Base-by-base conservation (phyloP, 352 stramenopile species). In the Pythium rhizo-oryzae region DNA sequence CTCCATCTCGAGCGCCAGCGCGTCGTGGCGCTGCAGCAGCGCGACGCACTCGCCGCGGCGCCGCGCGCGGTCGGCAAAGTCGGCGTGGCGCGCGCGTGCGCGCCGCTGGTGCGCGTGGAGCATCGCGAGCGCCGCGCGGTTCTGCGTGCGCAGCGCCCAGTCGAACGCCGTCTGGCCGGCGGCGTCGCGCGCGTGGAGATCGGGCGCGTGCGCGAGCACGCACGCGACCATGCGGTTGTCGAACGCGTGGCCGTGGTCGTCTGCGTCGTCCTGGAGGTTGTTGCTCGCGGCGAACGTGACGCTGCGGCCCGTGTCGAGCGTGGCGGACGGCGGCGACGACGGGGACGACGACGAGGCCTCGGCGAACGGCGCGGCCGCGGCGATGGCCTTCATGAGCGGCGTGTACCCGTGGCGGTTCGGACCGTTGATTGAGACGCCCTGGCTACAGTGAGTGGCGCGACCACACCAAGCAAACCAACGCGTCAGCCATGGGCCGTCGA, bases 321-420 rank as follows among this genome's bases (percentile, higher is more conserved):
- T 46, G 39, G 39, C 12, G 1, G 39, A 46, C 39, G 39, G 39
- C 8, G 39, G 39, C 8, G 39, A 46, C 2, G 39, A 11, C 8
- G 39, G 13, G 7, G 39, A 11, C 8, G 39, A 21, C 4, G 16
- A 12, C 11, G 30, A 58, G 16, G 64, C 60, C 25, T 67, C 51
- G 21, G 76, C 64, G 49, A 74, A 73, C 9, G 73, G 71, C 0
- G 78, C 67, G 8, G 80, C 79, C 8, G 72, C 77, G 1, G 82
- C 83, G 30, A 92, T 81, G 15, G 86, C 82, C 59, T 91, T 92
- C 82, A 93, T 94, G 21, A 94, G 63, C 28, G 84, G 74, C 11
- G 86, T 92, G 65, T 89, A 91, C 5, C 86, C 84, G 35, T 83
- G 78, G 25, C 69, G 63, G 54, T 82, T 94, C 21, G 62, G 53